Conservation (phyloP, 768 basidiomycete genomes). For the Xerocomus potaroensis region DNA sequence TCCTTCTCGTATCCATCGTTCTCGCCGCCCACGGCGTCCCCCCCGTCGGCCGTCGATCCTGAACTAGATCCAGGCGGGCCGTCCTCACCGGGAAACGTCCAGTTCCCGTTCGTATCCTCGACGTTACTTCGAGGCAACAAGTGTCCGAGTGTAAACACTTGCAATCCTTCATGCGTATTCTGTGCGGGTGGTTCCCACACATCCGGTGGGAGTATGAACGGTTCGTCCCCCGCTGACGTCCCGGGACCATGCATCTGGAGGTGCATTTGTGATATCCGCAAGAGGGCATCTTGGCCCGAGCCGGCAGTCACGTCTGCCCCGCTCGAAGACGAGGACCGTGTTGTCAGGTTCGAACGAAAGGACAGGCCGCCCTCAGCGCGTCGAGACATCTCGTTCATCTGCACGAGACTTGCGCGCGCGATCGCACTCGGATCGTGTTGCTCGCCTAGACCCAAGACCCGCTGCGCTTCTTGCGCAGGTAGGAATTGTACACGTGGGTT, state of each 20-base stretch:
- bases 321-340: slow-evolving; percentile 17
- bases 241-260: slow-evolving; percentile 36
- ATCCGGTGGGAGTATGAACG: slow-evolving; percentile 26
- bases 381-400: slow-evolving; percentile 76
- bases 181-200: slow-evolving; percentile 28
- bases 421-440: slow-evolving; percentile 51
- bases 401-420: slow-evolving; percentile 64
- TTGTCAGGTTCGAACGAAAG: slow-evolving; percentile 24
- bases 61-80: slow-evolving; percentile 9
- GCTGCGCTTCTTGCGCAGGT: slow-evolving; percentile 52
- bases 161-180: slow-evolving; percentile 56
- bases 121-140: slow-evolving; percentile 54
- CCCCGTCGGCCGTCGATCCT: slow-evolving; percentile 15
- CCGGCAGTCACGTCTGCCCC: slow-evolving; percentile 11
- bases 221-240: slow-evolving; percentile 25
- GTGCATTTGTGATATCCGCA: slow-evolving; percentile 47
- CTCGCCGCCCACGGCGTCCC: slow-evolving; percentile 19
- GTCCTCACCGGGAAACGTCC: slow-evolving; percentile 48
- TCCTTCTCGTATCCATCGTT: slow-evolving; percentile 24
- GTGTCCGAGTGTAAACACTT: slow-evolving; percentile 80
- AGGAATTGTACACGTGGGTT: slow-evolving; percentile 40
- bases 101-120: slow-evolving; percentile 54
- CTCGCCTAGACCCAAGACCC: slow-evolving; percentile 37
- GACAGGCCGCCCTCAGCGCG: slow-evolving; percentile 43
- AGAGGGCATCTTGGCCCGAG: slow-evolving; percentile 42